These are phyloP conservation scores for Yamadazyma triangularis DNA, from an alignment of 1,139 yeast genomes.

Conservation along the genomic window DNA sequence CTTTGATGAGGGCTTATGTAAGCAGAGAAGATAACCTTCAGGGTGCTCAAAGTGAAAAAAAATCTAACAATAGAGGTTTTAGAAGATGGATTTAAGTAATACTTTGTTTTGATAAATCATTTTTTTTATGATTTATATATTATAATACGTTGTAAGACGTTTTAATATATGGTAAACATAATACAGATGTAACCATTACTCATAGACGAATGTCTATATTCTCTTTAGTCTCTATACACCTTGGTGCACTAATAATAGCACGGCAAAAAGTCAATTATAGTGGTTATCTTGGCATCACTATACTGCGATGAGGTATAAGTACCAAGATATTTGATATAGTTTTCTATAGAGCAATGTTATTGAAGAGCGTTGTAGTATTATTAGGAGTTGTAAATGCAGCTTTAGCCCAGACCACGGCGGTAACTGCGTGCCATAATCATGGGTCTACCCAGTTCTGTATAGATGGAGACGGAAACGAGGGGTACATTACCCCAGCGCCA, in stretches of 20 bases:
- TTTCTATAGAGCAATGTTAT: neutral
- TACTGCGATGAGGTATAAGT: too few relatives aligned
- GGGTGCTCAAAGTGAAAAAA: neutral
- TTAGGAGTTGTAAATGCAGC: neutral
- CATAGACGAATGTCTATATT: neutral
- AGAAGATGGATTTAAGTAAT: too few relatives aligned
- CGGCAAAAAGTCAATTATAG: too few relatives aligned
- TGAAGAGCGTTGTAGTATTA: neutral
- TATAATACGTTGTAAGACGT: too few relatives aligned
- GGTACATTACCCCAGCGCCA: conserved; percentile 24
- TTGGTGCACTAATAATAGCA: too few relatives aligned
- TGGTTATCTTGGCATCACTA: conserved; percentile 1
- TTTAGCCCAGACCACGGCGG: conserved; percentile 1
- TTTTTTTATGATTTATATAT: too few relatives aligned
- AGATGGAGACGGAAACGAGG: conserved; percentile 24
- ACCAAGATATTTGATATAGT: too few relatives aligned
- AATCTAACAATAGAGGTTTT: neutral
- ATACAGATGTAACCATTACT: neutral
- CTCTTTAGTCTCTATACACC: neutral
- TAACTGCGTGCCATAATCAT: conserved; percentile 24
- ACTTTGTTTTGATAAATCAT: too few relatives aligned
- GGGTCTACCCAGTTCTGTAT: conserved; percentile 20
- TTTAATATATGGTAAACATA: too few relatives aligned
- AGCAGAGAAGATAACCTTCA: neutral
- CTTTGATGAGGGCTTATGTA: too few relatives aligned